Base-by-base conservation (phyloP, 148 eudicot genomes). In the Arbutus unedo region DNA sequence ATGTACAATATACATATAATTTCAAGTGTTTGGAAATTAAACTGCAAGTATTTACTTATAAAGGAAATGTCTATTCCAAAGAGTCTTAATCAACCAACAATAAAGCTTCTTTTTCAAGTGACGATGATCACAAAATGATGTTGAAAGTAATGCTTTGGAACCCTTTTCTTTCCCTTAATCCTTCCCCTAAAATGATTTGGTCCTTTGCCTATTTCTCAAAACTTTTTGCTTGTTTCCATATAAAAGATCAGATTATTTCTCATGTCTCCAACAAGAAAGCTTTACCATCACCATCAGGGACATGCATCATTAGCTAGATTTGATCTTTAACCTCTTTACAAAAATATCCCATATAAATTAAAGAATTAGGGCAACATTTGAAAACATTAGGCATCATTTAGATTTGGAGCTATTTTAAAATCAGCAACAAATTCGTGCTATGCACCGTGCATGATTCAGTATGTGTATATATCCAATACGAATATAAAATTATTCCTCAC, bases 31-130 rank as follows among this genome's bases (percentile, higher is more conserved):
- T 64, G 70, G 70, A 64, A 64, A 56, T n/a, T n/a, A n/a, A n/a
- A n/a, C 1, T 23, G 14, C 41, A 7, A 38, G 41, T 64, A 8
- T 64, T 64, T 23, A 7, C 43, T 38, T 23, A 8, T 9, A 66
- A 68, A 14, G 74, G 74, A 64, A 10, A 51, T 64, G 43, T 78
- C 68, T 15, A n/a, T 79, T 50, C 45, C 66, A 84, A 79, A 60
- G 16, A 13, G 64, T 73, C 60, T 62, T 67, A 62, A 80, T 79
- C 85, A 47, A 47, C 74, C 78, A 83, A 79, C 78, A 72, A 72
- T 56, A 80, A 84, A 75, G 83, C 83, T 74, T 84, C 86, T 75
- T 84, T 80, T 74, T 19, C 56, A 84, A 80, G 86, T 62, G 86
- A 74, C 51, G 72, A 44, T 62, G 55, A 79, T 62, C 19, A 62